Evolutionary conservation across 306 rosid genomes (phyloP), one percentile per base, ranked within the genome.

Genomic region (Sphenostylis stenocarpa): DNA sequence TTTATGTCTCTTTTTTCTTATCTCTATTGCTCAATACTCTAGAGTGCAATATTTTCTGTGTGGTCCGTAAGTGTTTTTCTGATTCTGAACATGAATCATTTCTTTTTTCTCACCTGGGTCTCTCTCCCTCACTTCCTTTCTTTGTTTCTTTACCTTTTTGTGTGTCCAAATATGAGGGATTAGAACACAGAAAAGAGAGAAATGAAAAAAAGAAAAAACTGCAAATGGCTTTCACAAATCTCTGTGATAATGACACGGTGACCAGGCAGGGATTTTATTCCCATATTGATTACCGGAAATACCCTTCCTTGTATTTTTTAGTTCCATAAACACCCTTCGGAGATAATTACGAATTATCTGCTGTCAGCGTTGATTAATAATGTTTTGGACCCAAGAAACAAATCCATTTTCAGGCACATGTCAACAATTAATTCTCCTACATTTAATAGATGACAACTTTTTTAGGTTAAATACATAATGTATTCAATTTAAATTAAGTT

Each of bases 161-260:
- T 11, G 43, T 21, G 39, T 24, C 7, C 68, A 56, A 56, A 38
- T 49, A 12, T 52, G 17, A 38, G 41, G 11, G 11, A 48, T 48
- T 51, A 38, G 49, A 67, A 31, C 71, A 66, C 20, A 41, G 11
- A n/a, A 20, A 3, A 12, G 44, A 49, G 6, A n/a, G 17, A 9
- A 23, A 12, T n/a, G 15, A 5, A 29, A 17, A 3, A 15, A 26
- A 33, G 20, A 4, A 67, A 15, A 47, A 48, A 58, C 75, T 49
- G 63, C 74, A 79, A 79, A 87, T 88, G 88, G 69, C 81, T 3
- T 68, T 87, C 87, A 80, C 88, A 87, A 85, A 87, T 88, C 93
- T 90, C 38, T 33, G 74, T 58, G 93, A 92, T 20, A 83, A 74
- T 79, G 97, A 90, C 92, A 84, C 53, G 56, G 82, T 77, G 82